Evolutionary conservation across 2,329 filamentous ascomycete genomes (phyloP), one percentile per base, ranked within the genome.

Genomic region (Penicillium sp.): DNA sequence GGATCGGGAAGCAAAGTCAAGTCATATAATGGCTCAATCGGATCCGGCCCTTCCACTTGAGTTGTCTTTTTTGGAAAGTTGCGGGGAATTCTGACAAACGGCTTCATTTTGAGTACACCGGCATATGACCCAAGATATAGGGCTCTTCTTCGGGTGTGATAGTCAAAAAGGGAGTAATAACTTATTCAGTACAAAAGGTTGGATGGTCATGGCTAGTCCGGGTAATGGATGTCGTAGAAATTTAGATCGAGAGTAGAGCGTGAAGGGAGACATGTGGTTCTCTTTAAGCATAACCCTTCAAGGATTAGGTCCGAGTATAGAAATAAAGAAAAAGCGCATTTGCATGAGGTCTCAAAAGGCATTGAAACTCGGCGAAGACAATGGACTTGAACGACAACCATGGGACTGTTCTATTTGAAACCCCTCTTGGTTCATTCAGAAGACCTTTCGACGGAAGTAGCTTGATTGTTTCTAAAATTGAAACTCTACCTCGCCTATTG

Each of bases 1-100:
- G 53, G 50, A 32, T 50, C 44, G 1, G 43, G 39, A 23, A 60
- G 47, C 15, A 9, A 3, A 2, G 13, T 40, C 20, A 61, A 28
- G 15, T 56, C 40, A 27, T 47, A 57, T 9, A 33, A 18, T 8
- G 24, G 13, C 10, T 18, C 7, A 6, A 18, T 46, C 28, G 44
- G 39, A 0, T 28, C 23, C 0, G 54, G 54, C 12, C 1, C 8
- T 3, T 37, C 15, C 18, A 37, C 3, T 37, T 20, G 9, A 20
- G 4, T 7, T 37, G 8, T 18, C 20, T 12, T 6, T 12, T 37
- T 9, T 3, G 10, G 8, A 18, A 18, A 37, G 33, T 24, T 15
- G 3, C 8, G 4, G 12, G 23, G 38, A 12, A 25, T 13, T 4
- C 6, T 4, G 38, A 24, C 24, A 27, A 15, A 27, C 10, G 28